Conservation (phyloP, 768 basidiomycete species). For the Psilocybe cyanescens region DNA sequence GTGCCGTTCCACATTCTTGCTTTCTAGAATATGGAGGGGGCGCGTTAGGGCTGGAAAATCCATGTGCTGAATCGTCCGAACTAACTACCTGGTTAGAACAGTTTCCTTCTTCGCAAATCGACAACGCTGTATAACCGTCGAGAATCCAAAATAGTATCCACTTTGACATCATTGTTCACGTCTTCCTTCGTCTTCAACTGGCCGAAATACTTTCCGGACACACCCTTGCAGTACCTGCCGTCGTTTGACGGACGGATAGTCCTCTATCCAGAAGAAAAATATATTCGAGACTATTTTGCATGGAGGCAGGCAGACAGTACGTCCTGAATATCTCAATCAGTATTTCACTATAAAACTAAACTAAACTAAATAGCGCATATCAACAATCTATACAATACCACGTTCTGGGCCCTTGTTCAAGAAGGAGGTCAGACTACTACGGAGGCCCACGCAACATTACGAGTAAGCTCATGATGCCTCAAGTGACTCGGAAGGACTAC, state of each 20-base stretch:
- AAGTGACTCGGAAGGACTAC: background rate
- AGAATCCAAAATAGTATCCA: conserved; percentile 83
- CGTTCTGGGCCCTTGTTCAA: conserved; percentile 92
- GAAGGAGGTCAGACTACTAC: conserved; percentile 77
- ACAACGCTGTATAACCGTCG: conserved; percentile 86
- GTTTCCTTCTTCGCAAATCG: conserved; percentile 83
- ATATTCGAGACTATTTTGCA: conserved; percentile 89
- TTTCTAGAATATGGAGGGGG: too few species aligned
- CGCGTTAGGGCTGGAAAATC: background rate
- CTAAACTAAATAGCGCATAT: conserved; percentile 74
- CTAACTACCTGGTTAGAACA: conserved; percentile 35
- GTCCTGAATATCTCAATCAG: conserved; percentile 30
- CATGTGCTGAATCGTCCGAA: background rate
- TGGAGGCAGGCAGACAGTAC: conserved; percentile 97
- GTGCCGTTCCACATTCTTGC: too few species aligned
- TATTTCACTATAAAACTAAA: background rate
- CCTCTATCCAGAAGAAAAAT: conserved; percentile 72
- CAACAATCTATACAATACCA: conserved; percentile 97
- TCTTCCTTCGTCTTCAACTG: conserved; percentile 90
- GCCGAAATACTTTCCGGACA: conserved; percentile 77
- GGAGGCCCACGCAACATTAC: conserved; percentile 81
- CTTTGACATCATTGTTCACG: conserved; percentile 86
- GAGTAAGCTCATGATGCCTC: conserved; percentile 45
- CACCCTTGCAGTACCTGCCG: conserved; percentile 78
- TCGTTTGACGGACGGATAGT: conserved; percentile 92